Evolutionary conservation across 2,329 filamentous ascomycete genomes (phyloP).

Genomic region (Claviceps sorghi): DNA sequence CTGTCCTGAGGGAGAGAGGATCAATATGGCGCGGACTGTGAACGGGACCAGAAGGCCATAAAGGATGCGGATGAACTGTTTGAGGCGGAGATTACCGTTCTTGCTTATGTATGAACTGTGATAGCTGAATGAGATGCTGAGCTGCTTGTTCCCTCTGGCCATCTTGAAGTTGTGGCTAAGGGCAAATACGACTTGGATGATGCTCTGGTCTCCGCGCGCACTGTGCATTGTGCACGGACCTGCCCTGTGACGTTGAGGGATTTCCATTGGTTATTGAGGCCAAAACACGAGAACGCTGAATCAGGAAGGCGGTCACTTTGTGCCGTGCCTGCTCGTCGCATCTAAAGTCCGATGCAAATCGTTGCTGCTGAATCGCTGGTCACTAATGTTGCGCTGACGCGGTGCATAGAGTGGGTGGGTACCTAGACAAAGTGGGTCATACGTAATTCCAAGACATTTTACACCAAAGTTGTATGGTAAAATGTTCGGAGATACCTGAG

Average conservation of each 20-base stretch:
- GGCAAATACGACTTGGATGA: too few species aligned
- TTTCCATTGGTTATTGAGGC: not conserved
- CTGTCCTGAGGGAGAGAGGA: not conserved
- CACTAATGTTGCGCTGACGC: not conserved
- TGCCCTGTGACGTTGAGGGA: not conserved
- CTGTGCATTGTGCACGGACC: not conserved
- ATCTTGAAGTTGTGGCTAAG: not conserved
- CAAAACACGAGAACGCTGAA: not conserved
- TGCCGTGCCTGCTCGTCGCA: not conserved
- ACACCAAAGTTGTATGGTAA: too few species aligned
- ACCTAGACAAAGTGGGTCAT: too few species aligned
- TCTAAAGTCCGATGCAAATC: not conserved
- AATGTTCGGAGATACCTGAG: too few species aligned
- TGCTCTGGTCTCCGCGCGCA: too few species aligned
- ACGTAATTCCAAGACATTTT: too few species aligned
- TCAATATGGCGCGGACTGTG: not conserved
- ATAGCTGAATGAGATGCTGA: not conserved
- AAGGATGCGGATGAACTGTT: not conserved
- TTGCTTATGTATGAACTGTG: not conserved
- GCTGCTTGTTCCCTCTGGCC: not conserved
- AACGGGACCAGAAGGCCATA: not conserved
- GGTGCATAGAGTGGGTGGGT: not conserved
- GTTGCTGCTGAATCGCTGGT: not conserved
- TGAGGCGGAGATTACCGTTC: not conserved
- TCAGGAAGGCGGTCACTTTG: not conserved